Evolutionary conservation across 1,139 yeast species (phyloP).

Genomic region (Suhomyces bokatorum): DNA sequence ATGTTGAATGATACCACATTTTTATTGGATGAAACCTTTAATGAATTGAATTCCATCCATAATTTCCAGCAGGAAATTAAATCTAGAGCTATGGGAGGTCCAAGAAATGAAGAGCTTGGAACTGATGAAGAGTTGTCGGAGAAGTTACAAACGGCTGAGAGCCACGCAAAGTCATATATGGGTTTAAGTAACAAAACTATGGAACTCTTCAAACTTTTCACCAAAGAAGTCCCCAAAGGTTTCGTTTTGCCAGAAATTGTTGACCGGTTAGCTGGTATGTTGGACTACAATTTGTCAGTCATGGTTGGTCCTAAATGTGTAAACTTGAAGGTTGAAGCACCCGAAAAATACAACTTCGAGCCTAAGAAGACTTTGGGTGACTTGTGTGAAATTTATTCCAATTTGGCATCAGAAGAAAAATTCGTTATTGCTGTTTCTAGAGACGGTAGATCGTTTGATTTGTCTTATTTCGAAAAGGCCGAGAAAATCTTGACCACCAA

Average conservation of each 20-base stretch:
- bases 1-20: conserved; percentile 93
- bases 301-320: conserved; percentile 95
- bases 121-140: conserved; percentile 58
- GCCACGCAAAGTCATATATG: conserved; percentile 78
- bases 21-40: conserved; percentile 84
- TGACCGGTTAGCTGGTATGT: conserved; percentile 92
- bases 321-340: conserved; percentile 79
- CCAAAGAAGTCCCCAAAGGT: conserved; percentile 82
- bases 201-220: conserved; percentile 74
- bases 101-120: conserved; percentile 50
- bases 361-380: conserved; percentile 72
- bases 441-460: conserved; percentile 84
- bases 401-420: conserved; percentile 61
- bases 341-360: conserved; percentile 80
- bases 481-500: conserved; percentile 60
- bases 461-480: conserved; percentile 69
- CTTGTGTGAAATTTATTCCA: conserved; percentile 72
- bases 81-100: conserved; percentile 40
- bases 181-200: conserved; percentile 84
- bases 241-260: conserved; percentile 89
- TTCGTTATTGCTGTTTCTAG: conserved; percentile 81
- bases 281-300: conserved; percentile 85
- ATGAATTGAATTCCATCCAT: conserved; percentile 77
- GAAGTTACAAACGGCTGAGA: conserved; percentile 63
- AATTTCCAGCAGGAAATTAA: conserved; percentile 61